Conservation (phyloP, 2,329 filamentous ascomycete species). For the Curvularia verruculosa region DNA sequence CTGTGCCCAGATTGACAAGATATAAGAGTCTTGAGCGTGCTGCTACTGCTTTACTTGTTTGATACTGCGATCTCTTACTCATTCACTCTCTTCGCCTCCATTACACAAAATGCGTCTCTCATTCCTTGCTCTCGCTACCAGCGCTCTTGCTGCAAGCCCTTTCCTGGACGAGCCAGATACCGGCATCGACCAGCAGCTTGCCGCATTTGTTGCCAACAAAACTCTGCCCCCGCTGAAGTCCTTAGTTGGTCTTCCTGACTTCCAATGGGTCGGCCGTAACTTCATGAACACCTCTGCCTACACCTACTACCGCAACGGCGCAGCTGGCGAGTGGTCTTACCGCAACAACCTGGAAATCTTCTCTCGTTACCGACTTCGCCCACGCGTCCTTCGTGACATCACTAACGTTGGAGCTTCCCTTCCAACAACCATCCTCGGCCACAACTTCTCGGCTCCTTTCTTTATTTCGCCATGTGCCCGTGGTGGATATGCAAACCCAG, state of each 20-base stretch:
- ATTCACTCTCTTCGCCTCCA: slow-evolving; percentile 5
- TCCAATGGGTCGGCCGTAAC: slow-evolving; percentile 59
- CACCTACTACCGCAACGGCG: slow-evolving; percentile 64
- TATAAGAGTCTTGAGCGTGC: slow-evolving; percentile 15
- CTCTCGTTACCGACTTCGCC: slow-evolving; percentile 56
- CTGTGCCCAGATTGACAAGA: background rate
- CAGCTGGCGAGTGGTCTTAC: slow-evolving; percentile 62
- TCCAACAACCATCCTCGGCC: slow-evolving; percentile 59
- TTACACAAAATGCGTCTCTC: slow-evolving; percentile 32
- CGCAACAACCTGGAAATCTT: slow-evolving; percentile 64
- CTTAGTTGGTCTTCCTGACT: slow-evolving; percentile 60
- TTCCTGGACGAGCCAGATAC: slow-evolving; percentile 48
- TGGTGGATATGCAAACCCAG: slow-evolving; percentile 52
- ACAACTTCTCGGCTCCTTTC: slow-evolving; percentile 62
- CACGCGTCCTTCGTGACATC: slow-evolving; percentile 60
- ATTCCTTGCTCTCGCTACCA: slow-evolving; percentile 28
- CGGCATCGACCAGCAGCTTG: slow-evolving; percentile 39
- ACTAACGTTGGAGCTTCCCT: slow-evolving; percentile 44
- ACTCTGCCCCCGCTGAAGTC: slow-evolving; percentile 52
- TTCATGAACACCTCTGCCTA: slow-evolving; percentile 57
- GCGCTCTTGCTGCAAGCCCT: slow-evolving; percentile 41
- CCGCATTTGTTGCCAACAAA: slow-evolving; percentile 32
- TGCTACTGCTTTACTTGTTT: background rate
- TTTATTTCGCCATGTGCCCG: slow-evolving; percentile 57
- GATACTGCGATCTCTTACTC: slow-evolving; percentile 5